These are phyloP conservation scores for Clarireedia hainanense DNA, from an alignment of 2,329 filamentous ascomycete species.

Conservation along the genomic window DNA sequence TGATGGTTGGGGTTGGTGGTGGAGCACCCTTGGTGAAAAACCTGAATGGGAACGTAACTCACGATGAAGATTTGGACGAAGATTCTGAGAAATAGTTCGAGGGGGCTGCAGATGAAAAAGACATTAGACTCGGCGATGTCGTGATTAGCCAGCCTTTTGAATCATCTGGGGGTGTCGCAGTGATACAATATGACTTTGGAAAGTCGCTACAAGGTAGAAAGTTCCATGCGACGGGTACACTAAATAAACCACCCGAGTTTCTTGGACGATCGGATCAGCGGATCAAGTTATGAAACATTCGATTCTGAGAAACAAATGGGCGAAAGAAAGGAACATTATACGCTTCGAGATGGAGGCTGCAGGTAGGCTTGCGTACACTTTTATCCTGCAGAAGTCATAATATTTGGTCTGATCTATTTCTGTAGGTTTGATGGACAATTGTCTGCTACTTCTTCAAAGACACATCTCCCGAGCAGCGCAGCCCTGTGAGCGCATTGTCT, in stretches of 20 bases:
- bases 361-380: not conserved
- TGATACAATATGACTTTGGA: slow-evolving; percentile 24
- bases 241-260: not conserved
- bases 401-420: not conserved
- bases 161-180: slow-evolving; percentile 8
- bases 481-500: slow-evolving; percentile 1
- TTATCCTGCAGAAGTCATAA: not conserved
- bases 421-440: slow-evolving; percentile 9
- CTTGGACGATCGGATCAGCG: slow-evolving; percentile 6
- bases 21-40: slow-evolving; percentile 17
- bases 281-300: slow-evolving; percentile 9
- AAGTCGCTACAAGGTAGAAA: slow-evolving; percentile 8
- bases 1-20: slow-evolving; percentile 38
- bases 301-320: not conserved
- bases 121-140: slow-evolving; percentile 16
- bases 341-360: slow-evolving; percentile 13
- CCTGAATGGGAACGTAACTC: slow-evolving; percentile 2
- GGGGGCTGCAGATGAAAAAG: slow-evolving; percentile 7
- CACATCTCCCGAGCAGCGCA: slow-evolving; percentile 1
- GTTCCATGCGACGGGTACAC: not conserved
- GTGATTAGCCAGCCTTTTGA: slow-evolving; percentile 9
- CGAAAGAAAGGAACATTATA: not conserved
- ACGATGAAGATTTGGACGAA: slow-evolving; percentile 1
- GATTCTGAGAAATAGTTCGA: not conserved
- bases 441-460: slow-evolving; percentile 11